Evolutionary conservation across 1,284 basidiomycete species (phyloP).

Genomic region (Irpex sp.): DNA sequence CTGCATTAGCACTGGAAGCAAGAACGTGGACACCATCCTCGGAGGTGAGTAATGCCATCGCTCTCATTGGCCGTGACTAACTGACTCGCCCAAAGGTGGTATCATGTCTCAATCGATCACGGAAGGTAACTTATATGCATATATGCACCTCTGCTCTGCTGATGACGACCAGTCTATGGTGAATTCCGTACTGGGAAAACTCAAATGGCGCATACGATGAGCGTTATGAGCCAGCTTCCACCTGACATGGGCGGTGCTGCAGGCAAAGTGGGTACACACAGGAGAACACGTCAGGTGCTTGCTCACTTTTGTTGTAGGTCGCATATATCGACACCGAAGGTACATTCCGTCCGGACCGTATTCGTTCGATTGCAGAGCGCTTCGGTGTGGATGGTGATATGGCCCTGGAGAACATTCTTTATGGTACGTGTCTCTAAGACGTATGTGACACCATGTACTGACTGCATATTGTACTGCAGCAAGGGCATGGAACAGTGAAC

Average conservation of each 20-base stretch:
- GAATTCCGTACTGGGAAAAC: slow-evolving; percentile 88
- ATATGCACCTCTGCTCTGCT: background rate
- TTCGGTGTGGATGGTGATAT: slow-evolving; percentile 87
- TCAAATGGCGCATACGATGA: slow-evolving; percentile 90
- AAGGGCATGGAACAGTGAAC: slow-evolving; percentile 84
- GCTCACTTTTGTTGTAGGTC: slow-evolving; percentile 45
- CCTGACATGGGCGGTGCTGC: slow-evolving; percentile 85
- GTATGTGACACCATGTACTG: background rate
- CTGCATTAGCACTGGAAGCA: slow-evolving; percentile 85
- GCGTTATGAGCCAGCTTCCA: slow-evolving; percentile 85
- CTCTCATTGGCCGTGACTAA: background rate
- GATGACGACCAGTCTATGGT: slow-evolving; percentile 56
- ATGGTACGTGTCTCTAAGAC: slow-evolving; percentile 52
- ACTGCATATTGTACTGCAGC: slow-evolving; percentile 37
- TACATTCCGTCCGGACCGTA: slow-evolving; percentile 91
- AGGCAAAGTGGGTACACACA: slow-evolving; percentile 60
- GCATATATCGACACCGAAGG: slow-evolving; percentile 95
- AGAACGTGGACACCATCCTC: slow-evolving; percentile 83
- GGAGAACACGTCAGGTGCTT: background rate
- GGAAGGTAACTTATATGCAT: slow-evolving; percentile 54
- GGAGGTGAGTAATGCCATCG: slow-evolving; percentile 52
- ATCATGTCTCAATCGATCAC: slow-evolving; percentile 89
- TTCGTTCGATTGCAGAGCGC: slow-evolving; percentile 84
- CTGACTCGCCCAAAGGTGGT: slow-evolving; percentile 53
- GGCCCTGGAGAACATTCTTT: slow-evolving; percentile 85